Percentiles rank a stretch among this genome's conserved stretches.
These are phyloP conservation scores for Diplodia scrobiculata DNA, from an alignment of 2,329 filamentous ascomycete genomes.

Conservation along the genomic window DNA sequence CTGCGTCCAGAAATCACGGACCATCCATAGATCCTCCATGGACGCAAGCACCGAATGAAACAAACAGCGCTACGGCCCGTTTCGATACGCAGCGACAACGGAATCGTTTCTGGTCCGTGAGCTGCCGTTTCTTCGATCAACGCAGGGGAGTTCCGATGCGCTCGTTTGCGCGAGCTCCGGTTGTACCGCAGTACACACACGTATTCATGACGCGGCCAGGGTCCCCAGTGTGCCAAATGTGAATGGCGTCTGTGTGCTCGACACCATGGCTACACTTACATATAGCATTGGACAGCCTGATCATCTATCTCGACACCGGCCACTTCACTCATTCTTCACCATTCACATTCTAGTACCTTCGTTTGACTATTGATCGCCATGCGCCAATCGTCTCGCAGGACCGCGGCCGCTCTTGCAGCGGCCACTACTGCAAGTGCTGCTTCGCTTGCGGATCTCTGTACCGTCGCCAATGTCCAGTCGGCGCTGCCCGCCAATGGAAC, in stretches of 20 bases:
- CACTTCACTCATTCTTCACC: background rate
- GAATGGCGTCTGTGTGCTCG: background rate
- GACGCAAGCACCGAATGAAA: background rate
- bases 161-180: background rate
- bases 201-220: slow-evolving; percentile 15
- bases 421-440: slow-evolving; percentile 27
- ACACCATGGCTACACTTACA: background rate
- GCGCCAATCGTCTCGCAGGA: slow-evolving; percentile 28
- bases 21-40: background rate
- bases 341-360: background rate
- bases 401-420: slow-evolving; percentile 22
- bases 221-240: background rate
- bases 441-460: slow-evolving; percentile 49
- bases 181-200: background rate
- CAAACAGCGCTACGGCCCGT: background rate
- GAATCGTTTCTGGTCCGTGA: background rate
- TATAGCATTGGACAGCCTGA: background rate
- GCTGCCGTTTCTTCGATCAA: background rate
- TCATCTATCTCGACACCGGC: background rate
- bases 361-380: slow-evolving; percentile 19
- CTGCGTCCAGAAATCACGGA: background rate
- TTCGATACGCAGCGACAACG: background rate
- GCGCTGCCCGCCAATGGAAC: slow-evolving; percentile 50
- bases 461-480: slow-evolving; percentile 48
- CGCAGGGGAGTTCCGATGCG: background rate